Evolutionary conservation across 108 stramenopile species (phyloP).

Genomic region (Seminavis robusta): DNA sequence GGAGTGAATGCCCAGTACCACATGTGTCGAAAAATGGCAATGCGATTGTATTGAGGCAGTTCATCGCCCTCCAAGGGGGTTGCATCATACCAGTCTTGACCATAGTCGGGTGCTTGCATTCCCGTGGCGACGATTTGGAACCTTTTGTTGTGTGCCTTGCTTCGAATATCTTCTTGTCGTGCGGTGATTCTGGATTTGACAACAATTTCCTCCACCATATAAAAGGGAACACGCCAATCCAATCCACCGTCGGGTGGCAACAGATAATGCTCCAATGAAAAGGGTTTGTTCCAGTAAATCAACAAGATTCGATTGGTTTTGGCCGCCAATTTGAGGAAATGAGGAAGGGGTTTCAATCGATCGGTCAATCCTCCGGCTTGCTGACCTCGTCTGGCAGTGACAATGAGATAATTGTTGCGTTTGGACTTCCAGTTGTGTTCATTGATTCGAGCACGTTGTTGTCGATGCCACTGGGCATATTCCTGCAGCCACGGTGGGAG

Average conservation of each 20-base stretch:
- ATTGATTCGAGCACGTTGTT: conserved; percentile 4
- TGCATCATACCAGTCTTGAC: not conserved
- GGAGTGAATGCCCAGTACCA: conserved; percentile 38
- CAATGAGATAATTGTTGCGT: conserved; percentile 24
- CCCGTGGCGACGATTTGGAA: too few species aligned
- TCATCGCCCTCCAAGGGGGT: not conserved
- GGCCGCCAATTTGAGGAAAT: conserved; percentile 28
- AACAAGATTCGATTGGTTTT: conserved; percentile 40
- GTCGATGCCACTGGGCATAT: conserved; percentile 36
- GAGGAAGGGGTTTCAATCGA: conserved; percentile 40
- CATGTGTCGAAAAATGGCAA: conserved; percentile 15
- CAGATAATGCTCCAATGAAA: conserved; percentile 37
- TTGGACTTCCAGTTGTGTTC: conserved; percentile 24
- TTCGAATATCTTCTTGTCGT: not conserved
- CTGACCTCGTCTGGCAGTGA: conserved; percentile 18
- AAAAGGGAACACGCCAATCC: conserved; percentile 39
- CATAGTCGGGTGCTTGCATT: conserved; percentile 6
- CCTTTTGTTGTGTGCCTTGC: too few species aligned
- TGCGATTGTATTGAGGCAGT: conserved; percentile 1
- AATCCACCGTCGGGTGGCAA: conserved; percentile 39
- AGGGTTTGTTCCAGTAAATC: conserved; percentile 43
- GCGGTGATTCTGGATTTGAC: not conserved
- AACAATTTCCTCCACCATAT: conserved; percentile 6
- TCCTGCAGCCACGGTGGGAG: conserved; percentile 35
- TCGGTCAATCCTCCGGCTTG: conserved; percentile 46